Base-by-base conservation (phyloP, 2,329 filamentous ascomycete species). In the Colletotrichum sp. region DNA sequence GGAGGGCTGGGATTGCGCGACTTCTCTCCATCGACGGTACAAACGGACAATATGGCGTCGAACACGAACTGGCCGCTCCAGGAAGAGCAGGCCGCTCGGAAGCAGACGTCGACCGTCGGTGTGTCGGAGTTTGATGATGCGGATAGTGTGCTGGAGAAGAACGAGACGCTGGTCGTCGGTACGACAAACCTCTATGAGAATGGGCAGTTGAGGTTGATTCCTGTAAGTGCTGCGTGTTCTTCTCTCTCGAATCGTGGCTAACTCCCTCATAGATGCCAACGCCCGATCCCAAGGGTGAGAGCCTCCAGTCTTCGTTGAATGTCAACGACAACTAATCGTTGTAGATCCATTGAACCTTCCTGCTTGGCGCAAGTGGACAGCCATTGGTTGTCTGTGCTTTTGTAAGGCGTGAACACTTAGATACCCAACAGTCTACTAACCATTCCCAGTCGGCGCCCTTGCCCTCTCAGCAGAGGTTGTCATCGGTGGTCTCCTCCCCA, bases 291-390 rank as follows among this genome's bases (percentile, higher is more conserved):
- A 83, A 82, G 75, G 82, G 79, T 80, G 36, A 71, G 72, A 15
- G 32, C 6, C 19, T 8, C 36, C 44, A 3, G 8, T 44, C 11
- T 22, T 11, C 12, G 4, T 7, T 25, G 3, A n/a, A 39, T 19
- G 27, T 19, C 74, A 68, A 79, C 67, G 36, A 15, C 7, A 22
- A 22, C 13, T 70, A 22, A 71, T 16, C 8, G 8, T 11, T n/a
- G 6, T 22, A 82, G 82, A 83, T 70, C 82, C 82, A 9, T 71
- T 83, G 36, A 82, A 83, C 65, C 78, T 83, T 19, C 79, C 81
- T 1, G 29, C 73, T 11, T 82, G 82, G 81, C 73, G 82, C 27
- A 84, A 83, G 65, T 82, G 81, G 81, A 69, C 80, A 2, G 82
- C 81, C 29, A 79, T 84, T 12, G 78, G 72, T 13, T 77, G 78